A percentile compares a stretch with the other conserved stretches of the same genome.
phyloP scores from a whole-genome alignment of 1,139 yeast species.

The Geotrichum histeridarum region DNA sequence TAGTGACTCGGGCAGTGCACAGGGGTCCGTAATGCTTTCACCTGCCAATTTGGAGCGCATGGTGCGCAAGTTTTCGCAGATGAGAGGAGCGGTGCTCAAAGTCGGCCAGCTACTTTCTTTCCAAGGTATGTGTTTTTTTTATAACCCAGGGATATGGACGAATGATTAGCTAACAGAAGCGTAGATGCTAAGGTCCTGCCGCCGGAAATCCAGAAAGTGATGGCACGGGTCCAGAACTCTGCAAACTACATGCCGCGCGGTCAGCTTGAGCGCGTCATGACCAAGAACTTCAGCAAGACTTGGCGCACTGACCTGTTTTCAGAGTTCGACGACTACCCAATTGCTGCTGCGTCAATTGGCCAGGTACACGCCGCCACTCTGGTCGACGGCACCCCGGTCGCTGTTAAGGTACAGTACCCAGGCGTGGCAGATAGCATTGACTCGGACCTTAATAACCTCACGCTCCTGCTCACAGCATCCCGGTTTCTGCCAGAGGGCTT shows the following conservation, averaged over 20 bases:
- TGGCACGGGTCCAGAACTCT: conserved; percentile 81
- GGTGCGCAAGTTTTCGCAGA: conserved; percentile 80
- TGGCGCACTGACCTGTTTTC: conserved; percentile 72
- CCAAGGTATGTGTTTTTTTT: conserved; percentile 60
- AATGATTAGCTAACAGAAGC: background rate
- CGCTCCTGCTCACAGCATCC: conserved; percentile 80
- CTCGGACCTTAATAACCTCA: conserved; percentile 80
- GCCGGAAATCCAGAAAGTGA: conserved; percentile 71
- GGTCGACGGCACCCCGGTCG: conserved; percentile 56
- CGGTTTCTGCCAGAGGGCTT: conserved; percentile 84
- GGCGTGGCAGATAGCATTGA: conserved; percentile 95
- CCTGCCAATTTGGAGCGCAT: conserved; percentile 82
- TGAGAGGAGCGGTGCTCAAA: conserved; percentile 98
- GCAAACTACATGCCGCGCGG: conserved; percentile 96
- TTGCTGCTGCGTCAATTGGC: conserved; percentile 97
- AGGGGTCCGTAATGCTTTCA: conserved; percentile 55
- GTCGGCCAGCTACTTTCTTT: conserved; percentile 93
- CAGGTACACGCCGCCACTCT: conserved; percentile 88
- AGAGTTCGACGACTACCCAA: conserved; percentile 78
- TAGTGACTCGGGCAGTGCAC: conserved; percentile 32
- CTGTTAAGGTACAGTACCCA: conserved; percentile 96
- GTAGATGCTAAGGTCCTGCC: conserved; percentile 73
- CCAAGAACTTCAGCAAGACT: conserved; percentile 62
- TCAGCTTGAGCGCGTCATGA: conserved; percentile 75
- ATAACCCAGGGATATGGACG: too few species aligned